These are phyloP conservation scores for Claviceps sp. DNA, from an alignment of 2,329 filamentous ascomycete species.

Conservation along the genomic window DNA sequence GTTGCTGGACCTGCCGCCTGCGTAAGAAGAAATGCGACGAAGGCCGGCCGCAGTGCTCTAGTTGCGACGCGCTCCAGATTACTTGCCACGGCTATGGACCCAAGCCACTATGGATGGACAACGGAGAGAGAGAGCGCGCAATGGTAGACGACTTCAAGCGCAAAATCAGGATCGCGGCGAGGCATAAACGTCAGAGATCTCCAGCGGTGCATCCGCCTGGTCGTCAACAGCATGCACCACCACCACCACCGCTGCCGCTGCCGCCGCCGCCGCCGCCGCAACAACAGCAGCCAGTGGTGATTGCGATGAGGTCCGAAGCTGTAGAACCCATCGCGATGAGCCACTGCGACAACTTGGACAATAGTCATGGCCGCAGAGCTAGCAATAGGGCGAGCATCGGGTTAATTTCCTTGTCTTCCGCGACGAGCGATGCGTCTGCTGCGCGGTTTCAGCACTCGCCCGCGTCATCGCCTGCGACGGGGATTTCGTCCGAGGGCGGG, in stretches of 20 bases:
- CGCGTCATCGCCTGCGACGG: not conserved
- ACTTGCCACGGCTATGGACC: slow-evolving; percentile 16
- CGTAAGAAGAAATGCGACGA: slow-evolving; percentile 18
- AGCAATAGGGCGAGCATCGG: not conserved
- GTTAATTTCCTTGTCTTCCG: not conserved
- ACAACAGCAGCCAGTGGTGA: not conserved
- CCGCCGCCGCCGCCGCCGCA: not conserved
- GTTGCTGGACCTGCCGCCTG: slow-evolving; percentile 18
- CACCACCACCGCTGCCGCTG: no score
- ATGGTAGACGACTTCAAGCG: slow-evolving; percentile 13
- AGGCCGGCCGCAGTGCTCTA: slow-evolving; percentile 11
- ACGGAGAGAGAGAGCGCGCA: slow-evolving; percentile 15
- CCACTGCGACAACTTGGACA: not conserved
- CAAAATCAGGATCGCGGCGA: slow-evolving; percentile 13
- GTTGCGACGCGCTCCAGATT: slow-evolving; percentile 12
- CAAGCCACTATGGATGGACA: slow-evolving; percentile 23
- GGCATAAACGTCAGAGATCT: slow-evolving; percentile 1
- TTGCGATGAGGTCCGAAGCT: not conserved
- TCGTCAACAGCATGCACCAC: not conserved
- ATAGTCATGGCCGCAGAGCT: not conserved
- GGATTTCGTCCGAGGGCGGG: not conserved
- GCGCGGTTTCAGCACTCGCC: not conserved
- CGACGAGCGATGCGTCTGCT: not conserved
- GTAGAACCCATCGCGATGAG: not conserved
- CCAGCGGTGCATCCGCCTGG: not conserved